Base-by-base conservation (phyloP, 768 basidiomycete genomes). In the Trametes gibbosa region DNA sequence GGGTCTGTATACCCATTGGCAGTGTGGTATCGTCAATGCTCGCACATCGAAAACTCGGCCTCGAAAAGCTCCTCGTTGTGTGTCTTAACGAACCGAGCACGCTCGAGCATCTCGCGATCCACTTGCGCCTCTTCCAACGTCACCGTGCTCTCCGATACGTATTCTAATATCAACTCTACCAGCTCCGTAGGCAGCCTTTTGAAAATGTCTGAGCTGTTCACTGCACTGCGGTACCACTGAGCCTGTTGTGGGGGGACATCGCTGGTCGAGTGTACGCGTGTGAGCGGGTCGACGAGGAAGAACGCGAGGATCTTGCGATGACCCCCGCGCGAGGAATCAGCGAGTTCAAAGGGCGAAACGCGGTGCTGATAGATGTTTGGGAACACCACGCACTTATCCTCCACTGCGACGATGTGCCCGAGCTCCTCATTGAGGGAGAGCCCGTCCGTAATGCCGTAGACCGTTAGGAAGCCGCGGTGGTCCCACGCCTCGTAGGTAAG, bases 291-390 rank as follows among this genome's bases (percentile, higher is more conserved):
- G 53, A 75, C 70, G 50, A 77, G 72, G 66, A 74, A 74, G 47
- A 77, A 63, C 1, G 69, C 69, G 25, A 77, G 63, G 27, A 77
- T 76, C 62, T 75, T 78, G 32, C 75, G 68, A 46, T 74, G 71
- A 3, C 76, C 77, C 0, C 73, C 73, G 42, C 70, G 67, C 16
- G 70, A 62, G 1, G 51, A 54, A 59, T 77, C 73, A 6, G 40
- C 46, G 34, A 76, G 70, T 32, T 65, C 53, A 62, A 77, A 78
- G 8, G 75, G 68, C 32, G 66, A 64, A 19, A 77, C 72, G 16
- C 65, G 66, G 59, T 77, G 74, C 59, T 77, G 75, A 48, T 72
- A 74, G 23, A 73, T 61, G 62, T 77, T 76, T 23, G 75, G 75
- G 61, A 75, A 77, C 12, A 67, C 70, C 39, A 77, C 62, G 41